Evolutionary conservation across 352 stramenopile species (phyloP), one percentile per base, ranked within the genome.

Genomic region (Phytophthora sojae): DNA sequence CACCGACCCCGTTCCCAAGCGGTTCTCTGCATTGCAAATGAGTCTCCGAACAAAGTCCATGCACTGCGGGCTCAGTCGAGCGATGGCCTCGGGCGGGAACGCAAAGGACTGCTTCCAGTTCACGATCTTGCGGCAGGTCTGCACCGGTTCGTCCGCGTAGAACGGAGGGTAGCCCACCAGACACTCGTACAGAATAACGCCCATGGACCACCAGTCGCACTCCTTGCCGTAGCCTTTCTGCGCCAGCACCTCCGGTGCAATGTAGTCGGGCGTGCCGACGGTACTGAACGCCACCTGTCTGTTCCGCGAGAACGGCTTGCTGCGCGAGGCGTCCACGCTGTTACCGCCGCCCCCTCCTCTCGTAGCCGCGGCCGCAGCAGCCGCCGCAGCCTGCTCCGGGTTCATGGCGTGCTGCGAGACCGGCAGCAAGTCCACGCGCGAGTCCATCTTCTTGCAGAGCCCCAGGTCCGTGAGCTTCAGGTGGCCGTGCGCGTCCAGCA

Each of bases 141-240:
- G 95, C 64, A 99, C 97, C 11, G 97, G 94, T 67, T 98, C 91
- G 70, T 99, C 97, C 3, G 97, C 97, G 80, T 99, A 99, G 76
- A 99, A 99, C 11, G 98, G 98, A 44, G 98, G 99, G 82, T 99
- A 99, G 14, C 98, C 98, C 12, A 99, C 95, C 39, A 99, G 84
- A 77, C 97, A 99, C 83, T 99, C 97, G 80, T 99, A 99, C 86
- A 99, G 96, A 70, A 99, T 99, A 15, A 99, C 98, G 26, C 98
- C 98, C 56, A 99, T 87, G 47, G 89, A 98, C 98, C 98, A 99
- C 98, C 98, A 99, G 89, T 99, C 98, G 56, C 98, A 99, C 65
- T 92, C 97, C 79, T 83, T 96, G 37, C 73, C 79, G 53, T 87
- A 79, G 21, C 75, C 79, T 59, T 96, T 94, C 75, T 98, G 89